Evolutionary conservation across 805 yeast species (phyloP).

Genomic region (Lipomyces sp.): DNA sequence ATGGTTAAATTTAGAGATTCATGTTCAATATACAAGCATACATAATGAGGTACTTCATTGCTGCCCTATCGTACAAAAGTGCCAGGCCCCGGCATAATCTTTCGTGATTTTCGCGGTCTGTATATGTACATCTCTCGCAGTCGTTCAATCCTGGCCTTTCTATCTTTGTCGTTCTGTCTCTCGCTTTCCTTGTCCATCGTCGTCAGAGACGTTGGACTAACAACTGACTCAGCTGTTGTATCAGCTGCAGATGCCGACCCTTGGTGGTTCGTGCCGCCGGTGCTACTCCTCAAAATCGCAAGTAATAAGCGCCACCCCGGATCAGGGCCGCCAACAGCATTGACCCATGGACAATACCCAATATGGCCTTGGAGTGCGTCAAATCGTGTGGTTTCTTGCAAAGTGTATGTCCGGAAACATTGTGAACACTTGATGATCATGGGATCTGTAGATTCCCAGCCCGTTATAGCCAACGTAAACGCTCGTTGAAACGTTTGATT

Average conservation of each 20-base stretch:
- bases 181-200: neutral
- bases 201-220: neutral
- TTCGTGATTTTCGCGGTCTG: conserved; percentile 15
- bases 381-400: neutral
- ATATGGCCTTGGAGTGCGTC: conserved; percentile 25
- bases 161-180: conserved; percentile 12
- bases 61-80: neutral
- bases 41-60: neutral
- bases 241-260: neutral
- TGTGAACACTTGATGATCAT: conserved; percentile 4
- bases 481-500: neutral
- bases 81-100: neutral
- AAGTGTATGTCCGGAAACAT: neutral
- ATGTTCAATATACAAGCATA: neutral
- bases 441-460: conserved; percentile 10
- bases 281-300: conserved; percentile 16
- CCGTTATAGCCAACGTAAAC: conserved; percentile 4
- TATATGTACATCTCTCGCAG: conserved; percentile 24
- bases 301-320: conserved; percentile 33
- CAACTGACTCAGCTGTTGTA: neutral
- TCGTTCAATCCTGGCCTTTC: conserved; percentile 22
- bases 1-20: neutral
- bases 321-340: neutral
- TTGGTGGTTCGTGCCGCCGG: neutral
- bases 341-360: conserved; percentile 38